Conservation (phyloP, 768 basidiomycete species). For the button mushroom (Agaricus bisporus) region DNA sequence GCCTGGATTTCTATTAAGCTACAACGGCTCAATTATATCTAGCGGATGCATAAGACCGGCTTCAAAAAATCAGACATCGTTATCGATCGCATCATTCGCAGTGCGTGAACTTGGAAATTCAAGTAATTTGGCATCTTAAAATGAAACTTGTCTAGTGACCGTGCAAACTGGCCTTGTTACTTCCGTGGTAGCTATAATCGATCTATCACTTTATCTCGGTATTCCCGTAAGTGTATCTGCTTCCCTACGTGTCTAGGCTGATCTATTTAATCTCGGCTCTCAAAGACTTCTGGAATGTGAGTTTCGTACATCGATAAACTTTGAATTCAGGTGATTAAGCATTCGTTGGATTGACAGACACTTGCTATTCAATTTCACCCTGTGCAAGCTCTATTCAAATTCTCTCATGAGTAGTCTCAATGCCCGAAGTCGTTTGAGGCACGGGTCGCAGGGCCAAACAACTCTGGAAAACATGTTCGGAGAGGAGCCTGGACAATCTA, state of each 20-base stretch:
- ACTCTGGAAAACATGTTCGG: too few relatives aligned
- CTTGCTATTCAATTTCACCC: not conserved
- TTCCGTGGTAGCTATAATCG: slow-evolving; percentile 25
- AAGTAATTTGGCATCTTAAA: not conserved
- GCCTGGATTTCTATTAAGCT: not conserved
- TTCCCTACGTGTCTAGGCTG: not conserved
- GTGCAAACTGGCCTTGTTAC: slow-evolving; percentile 32
- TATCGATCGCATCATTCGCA: slow-evolving; percentile 36
- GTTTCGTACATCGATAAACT: not conserved
- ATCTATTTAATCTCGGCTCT: too few relatives aligned
- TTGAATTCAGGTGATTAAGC: not conserved
- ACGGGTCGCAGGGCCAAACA: not conserved
- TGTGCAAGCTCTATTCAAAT: slow-evolving; percentile 2
- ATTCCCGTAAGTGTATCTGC: slow-evolving; percentile 15
- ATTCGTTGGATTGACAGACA: not conserved
- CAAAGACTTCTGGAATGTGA: not conserved
- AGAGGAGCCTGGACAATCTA: too few relatives aligned
- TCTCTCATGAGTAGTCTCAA: not conserved
- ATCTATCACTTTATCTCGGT: slow-evolving; percentile 25
- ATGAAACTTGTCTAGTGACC: slow-evolving; percentile 19
- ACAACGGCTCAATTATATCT: not conserved
- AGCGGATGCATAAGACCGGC: slow-evolving; percentile 37
- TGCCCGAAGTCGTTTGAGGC: not conserved
- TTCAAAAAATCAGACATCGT: slow-evolving; percentile 33
- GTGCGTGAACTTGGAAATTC: slow-evolving; percentile 15